Base-by-base conservation (phyloP, 2,329 filamentous ascomycete genomes). In the Graphilbum ipis-grandicollis region DNA sequence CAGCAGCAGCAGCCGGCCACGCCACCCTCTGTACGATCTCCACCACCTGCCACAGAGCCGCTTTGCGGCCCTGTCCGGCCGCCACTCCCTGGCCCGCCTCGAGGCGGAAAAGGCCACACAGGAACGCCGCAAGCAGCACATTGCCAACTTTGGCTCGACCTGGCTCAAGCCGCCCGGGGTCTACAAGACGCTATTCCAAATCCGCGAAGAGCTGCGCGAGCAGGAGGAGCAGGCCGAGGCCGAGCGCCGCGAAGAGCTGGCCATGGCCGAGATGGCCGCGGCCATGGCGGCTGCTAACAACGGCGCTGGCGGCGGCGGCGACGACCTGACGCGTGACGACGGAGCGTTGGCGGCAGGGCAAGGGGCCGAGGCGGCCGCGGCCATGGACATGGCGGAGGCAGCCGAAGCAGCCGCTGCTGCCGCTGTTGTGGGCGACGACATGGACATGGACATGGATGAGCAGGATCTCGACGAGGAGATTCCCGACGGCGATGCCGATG, bases 161-260 rank as follows among this genome's bases (percentile, higher is more conserved):
- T 98, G 90, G 90, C 76, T 98, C 39, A 81, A 79, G 40, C 90
- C 90, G 0, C 85, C 84, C 0, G 90, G 88, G 8, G 68, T 93
- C 38, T 56, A 74, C 39, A 98, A 96, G 64, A 93, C 88, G 1
- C 72, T 93, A 41, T 78, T 92, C 52, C 85, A 92, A 43, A 72
- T 85, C 58, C 77, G 80, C 31, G 90, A 98, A 57, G 90, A 98
- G 60, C 75, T 78, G 46, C 71, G 80, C 10, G 90, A 98, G 60
- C 71, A 81, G 38, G 79, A 88, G 52, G 90, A 98, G 56, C 81
- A 86, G 41, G 72, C 81, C 43, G 75, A 81, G 50, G 71, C 79
- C 2, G 60, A 83, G 53, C 65, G 79, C 18, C 65, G 79, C 22
- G 80, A 86, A 52, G 69, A 73, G 47, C 58, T 78, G 5, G 72